phyloP scores from a whole-genome alignment of 257 asterid species.

The Agastache rugosa region DNA sequence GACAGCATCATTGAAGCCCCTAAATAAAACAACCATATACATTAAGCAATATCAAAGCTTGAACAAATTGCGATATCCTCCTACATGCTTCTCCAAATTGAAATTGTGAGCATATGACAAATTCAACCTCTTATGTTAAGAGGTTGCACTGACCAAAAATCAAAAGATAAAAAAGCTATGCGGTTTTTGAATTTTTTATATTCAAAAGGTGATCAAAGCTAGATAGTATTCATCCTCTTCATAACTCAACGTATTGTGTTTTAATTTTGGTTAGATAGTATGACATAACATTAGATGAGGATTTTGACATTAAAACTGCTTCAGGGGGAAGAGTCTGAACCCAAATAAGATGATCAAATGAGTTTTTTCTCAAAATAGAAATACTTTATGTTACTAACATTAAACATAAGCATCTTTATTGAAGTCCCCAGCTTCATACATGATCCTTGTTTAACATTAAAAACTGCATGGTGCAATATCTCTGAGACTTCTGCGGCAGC shows the following conservation, averaged over 20 bases:
- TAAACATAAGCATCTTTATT: neutral
- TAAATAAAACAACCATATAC: constrained; percentile 33
- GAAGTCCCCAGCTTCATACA: neutral
- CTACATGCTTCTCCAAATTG: constrained; percentile 20
- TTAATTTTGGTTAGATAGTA: neutral
- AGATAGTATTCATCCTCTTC: neutral
- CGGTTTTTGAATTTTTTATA: no score
- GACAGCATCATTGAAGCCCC: constrained; percentile 59
- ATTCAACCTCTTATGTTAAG: neutral
- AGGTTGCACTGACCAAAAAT: constrained; percentile 13
- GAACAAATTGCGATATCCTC: constrained; percentile 6
- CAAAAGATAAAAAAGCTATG: neutral
- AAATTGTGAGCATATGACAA: constrained; percentile 14
- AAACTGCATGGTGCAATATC: constrained; percentile 18
- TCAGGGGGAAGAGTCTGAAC: constrained; percentile 15
- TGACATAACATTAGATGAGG: constrained; percentile 10
- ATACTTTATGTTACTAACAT: neutral
- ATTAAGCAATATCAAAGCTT: constrained; percentile 21
- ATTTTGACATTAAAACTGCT: neutral
- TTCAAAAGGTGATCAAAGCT: no score
- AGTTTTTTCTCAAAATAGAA: neutral
- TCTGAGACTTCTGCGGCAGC: constrained; percentile 1
- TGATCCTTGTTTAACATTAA: neutral
- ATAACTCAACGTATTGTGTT: constrained; percentile 3
- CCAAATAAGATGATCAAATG: neutral